Conservation (phyloP, 345 rosid species). For the Adansonia digitata region DNA sequence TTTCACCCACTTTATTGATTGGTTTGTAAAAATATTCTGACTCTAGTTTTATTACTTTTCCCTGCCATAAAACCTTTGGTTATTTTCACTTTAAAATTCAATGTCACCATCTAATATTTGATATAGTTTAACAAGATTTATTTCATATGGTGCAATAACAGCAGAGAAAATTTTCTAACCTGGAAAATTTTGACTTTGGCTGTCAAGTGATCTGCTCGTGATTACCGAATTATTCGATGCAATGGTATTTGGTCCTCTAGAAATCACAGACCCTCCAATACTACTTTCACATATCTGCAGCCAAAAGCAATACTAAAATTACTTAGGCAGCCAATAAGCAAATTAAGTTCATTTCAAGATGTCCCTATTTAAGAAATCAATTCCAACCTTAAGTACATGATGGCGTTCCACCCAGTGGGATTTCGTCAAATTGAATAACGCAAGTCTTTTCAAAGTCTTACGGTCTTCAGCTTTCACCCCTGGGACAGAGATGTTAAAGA, state of each 20-base stretch:
- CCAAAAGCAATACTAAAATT: slow-evolving; percentile 12
- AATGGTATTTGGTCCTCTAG: slow-evolving; percentile 30
- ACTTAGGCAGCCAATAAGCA: not conserved
- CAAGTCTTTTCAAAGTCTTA: slow-evolving; percentile 55
- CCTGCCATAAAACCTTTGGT: not conserved
- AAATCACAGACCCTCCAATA: slow-evolving; percentile 27
- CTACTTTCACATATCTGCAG: slow-evolving; percentile 42
- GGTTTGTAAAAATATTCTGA: not conserved
- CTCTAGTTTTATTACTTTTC: not conserved
- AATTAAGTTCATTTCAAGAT: slow-evolving; percentile 4
- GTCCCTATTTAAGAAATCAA: slow-evolving; percentile 8
- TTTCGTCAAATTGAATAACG: slow-evolving; percentile 43
- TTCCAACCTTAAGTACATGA: slow-evolving; percentile 54
- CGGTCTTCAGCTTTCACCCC: slow-evolving; percentile 60
- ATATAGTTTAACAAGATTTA: slow-evolving; percentile 9
- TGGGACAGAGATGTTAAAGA: slow-evolving; percentile 55
- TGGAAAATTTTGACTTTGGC: slow-evolving; percentile 42
- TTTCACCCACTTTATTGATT: not conserved
- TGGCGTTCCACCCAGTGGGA: slow-evolving; percentile 66
- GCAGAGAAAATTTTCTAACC: slow-evolving; percentile 39
- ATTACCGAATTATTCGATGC: slow-evolving; percentile 33
- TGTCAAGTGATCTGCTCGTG: slow-evolving; percentile 46
- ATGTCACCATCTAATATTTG: not conserved
- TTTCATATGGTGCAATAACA: not conserved
- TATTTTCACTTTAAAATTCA: not conserved